These are phyloP conservation scores for Clarireedia hainanense DNA, from an alignment of 2,329 filamentous ascomycete species.

Conservation along the genomic window DNA sequence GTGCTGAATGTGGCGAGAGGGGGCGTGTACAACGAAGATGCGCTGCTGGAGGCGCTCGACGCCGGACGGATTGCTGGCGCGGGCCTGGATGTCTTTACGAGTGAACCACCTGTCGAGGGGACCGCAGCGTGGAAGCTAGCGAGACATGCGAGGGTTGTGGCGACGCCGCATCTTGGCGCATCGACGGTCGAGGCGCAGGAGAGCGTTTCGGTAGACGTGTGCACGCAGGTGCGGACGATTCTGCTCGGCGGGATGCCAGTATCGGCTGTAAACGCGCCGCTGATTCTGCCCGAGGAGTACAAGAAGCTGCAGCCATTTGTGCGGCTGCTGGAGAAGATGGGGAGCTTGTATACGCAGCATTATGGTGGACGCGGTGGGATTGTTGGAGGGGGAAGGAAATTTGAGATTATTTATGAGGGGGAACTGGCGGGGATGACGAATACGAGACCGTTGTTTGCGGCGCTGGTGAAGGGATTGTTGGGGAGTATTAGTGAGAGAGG, in stretches of 20 bases:
- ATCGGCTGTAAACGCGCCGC: constrained; percentile 70
- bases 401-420: constrained; percentile 72
- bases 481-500: constrained; percentile 59
- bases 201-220: constrained; percentile 76
- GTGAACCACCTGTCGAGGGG: constrained; percentile 56
- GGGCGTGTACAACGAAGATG: constrained; percentile 71
- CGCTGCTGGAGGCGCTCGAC: constrained; percentile 62
- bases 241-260: constrained; percentile 66
- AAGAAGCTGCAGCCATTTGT: constrained; percentile 71
- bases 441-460: constrained; percentile 71
- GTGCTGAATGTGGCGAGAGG: constrained; percentile 75
- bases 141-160: constrained; percentile 63
- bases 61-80: constrained; percentile 66
- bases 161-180: constrained; percentile 72
- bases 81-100: constrained; percentile 72
- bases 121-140: constrained; percentile 57
- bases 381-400: constrained; percentile 52
- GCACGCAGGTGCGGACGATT: constrained; percentile 69
- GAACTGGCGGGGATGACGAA: constrained; percentile 63
- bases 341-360: constrained; percentile 71
- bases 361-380: constrained; percentile 32
- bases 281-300: constrained; percentile 76
- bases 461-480: constrained; percentile 69
- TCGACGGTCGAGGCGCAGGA: constrained; percentile 78
- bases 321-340: constrained; percentile 69